These are phyloP conservation scores for Phaffomyces opuntiae DNA, from an alignment of 805 yeast genomes.

Conservation along the genomic window DNA sequence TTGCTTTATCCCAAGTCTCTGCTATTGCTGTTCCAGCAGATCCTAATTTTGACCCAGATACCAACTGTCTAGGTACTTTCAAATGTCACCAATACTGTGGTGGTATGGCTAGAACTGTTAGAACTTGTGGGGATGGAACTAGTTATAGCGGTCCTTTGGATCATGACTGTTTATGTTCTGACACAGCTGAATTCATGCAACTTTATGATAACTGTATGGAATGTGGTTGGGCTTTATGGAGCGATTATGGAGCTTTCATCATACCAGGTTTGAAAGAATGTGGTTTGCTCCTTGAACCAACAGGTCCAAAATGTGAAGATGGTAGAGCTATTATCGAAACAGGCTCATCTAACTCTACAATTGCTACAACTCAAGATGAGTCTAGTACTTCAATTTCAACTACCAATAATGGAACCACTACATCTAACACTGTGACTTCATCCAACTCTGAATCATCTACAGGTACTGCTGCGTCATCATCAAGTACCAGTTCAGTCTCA, in stretches of 20 bases:
- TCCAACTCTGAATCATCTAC: neutral
- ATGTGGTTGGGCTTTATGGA: conserved; percentile 32
- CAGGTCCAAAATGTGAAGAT: conserved; percentile 21
- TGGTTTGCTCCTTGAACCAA: conserved; percentile 22
- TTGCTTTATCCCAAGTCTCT: neutral
- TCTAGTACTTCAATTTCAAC: neutral
- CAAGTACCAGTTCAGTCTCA: neutral
- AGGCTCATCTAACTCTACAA: neutral
- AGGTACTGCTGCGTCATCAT: neutral
- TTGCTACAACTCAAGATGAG: neutral
- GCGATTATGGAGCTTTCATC: conserved; percentile 24
- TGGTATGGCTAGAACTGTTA: conserved; percentile 24
- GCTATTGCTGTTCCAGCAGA: neutral
- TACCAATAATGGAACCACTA: neutral
- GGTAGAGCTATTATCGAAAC: neutral
- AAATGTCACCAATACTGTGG: conserved; percentile 26
- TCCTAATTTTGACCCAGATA: neutral
- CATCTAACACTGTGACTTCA: neutral
- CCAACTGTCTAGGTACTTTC: neutral
- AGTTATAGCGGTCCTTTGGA: conserved; percentile 14
- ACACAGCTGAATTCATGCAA: conserved; percentile 11
- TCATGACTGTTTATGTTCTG: conserved; percentile 17
- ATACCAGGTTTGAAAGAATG: conserved; percentile 22
- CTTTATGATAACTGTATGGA: conserved; percentile 23
- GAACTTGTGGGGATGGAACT: conserved; percentile 18